These are phyloP conservation scores for Brassica cretica DNA, from an alignment of 345 rosid genomes.

Conservation along the genomic window DNA sequence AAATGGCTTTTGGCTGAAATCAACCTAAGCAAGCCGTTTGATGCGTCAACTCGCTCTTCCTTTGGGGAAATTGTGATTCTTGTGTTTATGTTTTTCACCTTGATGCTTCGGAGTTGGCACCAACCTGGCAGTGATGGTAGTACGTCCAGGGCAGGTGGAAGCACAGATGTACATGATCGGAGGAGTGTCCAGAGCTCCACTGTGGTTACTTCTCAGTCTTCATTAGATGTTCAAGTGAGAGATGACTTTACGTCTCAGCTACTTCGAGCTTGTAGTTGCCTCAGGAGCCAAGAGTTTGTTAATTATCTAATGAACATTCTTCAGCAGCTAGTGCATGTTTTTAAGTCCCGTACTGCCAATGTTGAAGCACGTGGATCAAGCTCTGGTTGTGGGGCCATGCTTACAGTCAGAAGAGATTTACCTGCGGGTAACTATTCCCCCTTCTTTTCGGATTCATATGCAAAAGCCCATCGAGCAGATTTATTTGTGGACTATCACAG, in stretches of 20 bases:
- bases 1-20: slow-evolving; percentile 89
- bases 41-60: slow-evolving; percentile 61
- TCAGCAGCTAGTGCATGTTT: slow-evolving; percentile 85
- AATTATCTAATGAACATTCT: slow-evolving; percentile 93
- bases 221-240: slow-evolving; percentile 74
- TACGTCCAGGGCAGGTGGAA: slow-evolving; percentile 52
- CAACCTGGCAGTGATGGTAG: slow-evolving; percentile 85
- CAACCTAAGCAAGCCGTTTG: slow-evolving; percentile 69
- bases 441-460: slow-evolving; percentile 98
- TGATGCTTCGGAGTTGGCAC: slow-evolving; percentile 99
- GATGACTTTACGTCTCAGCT: slow-evolving; percentile 81
- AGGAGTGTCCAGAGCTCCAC: slow-evolving; percentile 49
- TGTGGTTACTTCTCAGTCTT: slow-evolving; percentile 54
- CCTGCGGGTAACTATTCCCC: slow-evolving; percentile 95
- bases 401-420: slow-evolving; percentile 84
- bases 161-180: slow-evolving; percentile 62
- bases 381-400: slow-evolving; percentile 91
- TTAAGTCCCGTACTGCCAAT: slow-evolving; percentile 68
- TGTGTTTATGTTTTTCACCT: slow-evolving; percentile 95
- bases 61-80: slow-evolving; percentile 91
- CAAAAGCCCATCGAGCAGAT: slow-evolving; percentile 84
- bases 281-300: slow-evolving; percentile 83
- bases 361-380: slow-evolving; percentile 63
- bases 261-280: slow-evolving; percentile 73
- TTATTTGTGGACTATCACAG: slow-evolving; percentile 88